A percentile compares a stretch with the other conserved stretches of the same genome.
These are phyloP conservation scores for Olyra latifolia DNA, from an alignment of 176 grass and related monocot genomes.

Conservation along the genomic window DNA sequence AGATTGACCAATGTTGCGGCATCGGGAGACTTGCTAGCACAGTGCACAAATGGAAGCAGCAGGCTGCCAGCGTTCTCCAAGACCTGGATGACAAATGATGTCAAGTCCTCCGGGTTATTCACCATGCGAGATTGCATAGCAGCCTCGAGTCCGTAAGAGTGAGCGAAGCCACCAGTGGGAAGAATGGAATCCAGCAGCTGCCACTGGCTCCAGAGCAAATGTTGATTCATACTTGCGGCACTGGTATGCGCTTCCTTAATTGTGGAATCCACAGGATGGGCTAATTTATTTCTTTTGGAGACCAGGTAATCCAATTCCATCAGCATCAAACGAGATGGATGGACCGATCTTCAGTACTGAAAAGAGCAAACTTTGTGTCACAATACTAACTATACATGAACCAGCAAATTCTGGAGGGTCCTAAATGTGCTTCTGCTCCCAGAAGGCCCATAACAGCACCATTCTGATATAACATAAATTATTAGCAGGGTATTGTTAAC, in stretches of 20 bases:
- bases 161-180: slow-evolving; percentile 81
- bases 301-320: slow-evolving; percentile 25
- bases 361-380: not conserved
- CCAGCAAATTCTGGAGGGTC: too few relatives aligned
- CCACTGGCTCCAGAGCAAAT: slow-evolving; percentile 77
- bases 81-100: slow-evolving; percentile 59
- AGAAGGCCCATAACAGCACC: too few relatives aligned
- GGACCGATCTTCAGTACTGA: slow-evolving; percentile 7
- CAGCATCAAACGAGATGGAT: not conserved
- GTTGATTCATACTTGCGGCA: not conserved
- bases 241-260: slow-evolving; percentile 12
- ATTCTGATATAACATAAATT: too few relatives aligned
- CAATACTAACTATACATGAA: not conserved
- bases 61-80: slow-evolving; percentile 75
- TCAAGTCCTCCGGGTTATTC: slow-evolving; percentile 50
- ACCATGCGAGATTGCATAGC: slow-evolving; percentile 71
- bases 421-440: too few relatives aligned
- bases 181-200: slow-evolving; percentile 87
- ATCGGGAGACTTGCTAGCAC: slow-evolving; percentile 53
- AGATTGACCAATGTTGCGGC: slow-evolving; percentile 46
- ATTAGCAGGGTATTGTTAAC: too few relatives aligned
- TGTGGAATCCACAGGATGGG: slow-evolving; percentile 3
- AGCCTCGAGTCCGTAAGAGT: slow-evolving; percentile 79
- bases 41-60: slow-evolving; percentile 69
- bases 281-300: slow-evolving; percentile 25